Evolutionary conservation across 179 eudicot species (phyloP), one percentile per base, ranked within the genome.

Genomic region (Gypsophila paniculata): DNA sequence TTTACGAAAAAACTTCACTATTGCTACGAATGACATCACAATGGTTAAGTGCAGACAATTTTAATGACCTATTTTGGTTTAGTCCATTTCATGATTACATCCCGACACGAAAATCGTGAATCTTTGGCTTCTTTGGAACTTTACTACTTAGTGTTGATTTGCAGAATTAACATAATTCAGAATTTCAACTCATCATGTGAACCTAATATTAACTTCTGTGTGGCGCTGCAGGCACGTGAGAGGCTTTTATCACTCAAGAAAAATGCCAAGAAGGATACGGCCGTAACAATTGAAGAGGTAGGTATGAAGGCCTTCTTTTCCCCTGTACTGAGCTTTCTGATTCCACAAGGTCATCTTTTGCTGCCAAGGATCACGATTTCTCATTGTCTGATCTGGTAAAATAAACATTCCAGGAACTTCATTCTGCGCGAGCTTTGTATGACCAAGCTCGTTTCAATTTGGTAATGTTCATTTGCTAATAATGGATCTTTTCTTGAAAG

Each of bases 391-490:
- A 89, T 91, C 73, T 87, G 86, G 72, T 84, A 85, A 85, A 82
- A 85, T 86, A 79, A 82, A 73, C 80, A 67, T 86, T 87, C 83
- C 97, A 93, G 98, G 98, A 93, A 91, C 93, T 89, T 71, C 81
- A 88, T 72, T 72, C 76, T 78, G 88, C 98, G 67, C 86, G 97
- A 83, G 88, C 85, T 69, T 70, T 79, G 38, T 93, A 89, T 67
- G 98, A 93, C 79, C 86, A 93, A 71, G 85, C 98, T 23, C 93
- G 98, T 64, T 89, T 91, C 77, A 86, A 84, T 81, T 83, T 93
- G 96, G 98, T 93, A 75, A n/a, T 77, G 46, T 53, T 53, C 21
- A 25, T 12, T 51, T 65, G 59, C 32, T 48, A 36, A 25, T 44
- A 55, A 58, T 70, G 58, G 38, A 58, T 44, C 60, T 38, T 42